Conservation (phyloP, 1,284 basidiomycete genomes). For the Boletus holoroseus region DNA sequence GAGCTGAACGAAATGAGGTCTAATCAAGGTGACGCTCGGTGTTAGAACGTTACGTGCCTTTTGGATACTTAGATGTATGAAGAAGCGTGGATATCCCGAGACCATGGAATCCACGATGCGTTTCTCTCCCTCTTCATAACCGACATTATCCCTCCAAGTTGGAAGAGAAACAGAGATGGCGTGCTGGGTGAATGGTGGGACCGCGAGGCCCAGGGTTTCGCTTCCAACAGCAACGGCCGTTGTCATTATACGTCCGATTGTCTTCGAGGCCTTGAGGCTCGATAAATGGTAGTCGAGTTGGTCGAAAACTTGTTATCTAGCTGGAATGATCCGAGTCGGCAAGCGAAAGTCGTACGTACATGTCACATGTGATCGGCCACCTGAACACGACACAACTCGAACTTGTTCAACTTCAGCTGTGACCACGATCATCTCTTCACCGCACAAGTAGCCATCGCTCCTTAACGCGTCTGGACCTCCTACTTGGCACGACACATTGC, state of each 20-base stretch:
- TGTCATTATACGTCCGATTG: constrained; percentile 14
- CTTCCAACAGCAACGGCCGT: constrained; percentile 7
- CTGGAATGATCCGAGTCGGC: neutral
- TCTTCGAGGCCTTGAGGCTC: neutral
- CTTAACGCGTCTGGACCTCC: neutral
- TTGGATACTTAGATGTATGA: constrained; percentile 84
- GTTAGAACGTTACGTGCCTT: constrained; percentile 55
- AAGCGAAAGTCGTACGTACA: neutral
- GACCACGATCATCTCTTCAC: neutral
- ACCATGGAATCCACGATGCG: constrained; percentile 81
- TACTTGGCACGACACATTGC: neutral
- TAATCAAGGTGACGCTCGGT: neutral
- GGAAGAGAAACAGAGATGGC: constrained; percentile 98
- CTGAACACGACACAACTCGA: neutral
- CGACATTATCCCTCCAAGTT: constrained; percentile 90
- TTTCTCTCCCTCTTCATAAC: constrained; percentile 89
- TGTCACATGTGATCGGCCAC: neutral
- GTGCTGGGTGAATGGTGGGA: constrained; percentile 72
- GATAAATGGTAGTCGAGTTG: neutral
- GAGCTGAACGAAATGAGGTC: constrained; percentile 48
- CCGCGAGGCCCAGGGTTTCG: constrained; percentile 46
- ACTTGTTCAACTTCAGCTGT: neutral
- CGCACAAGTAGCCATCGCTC: neutral
- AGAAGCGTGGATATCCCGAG: constrained; percentile 96
- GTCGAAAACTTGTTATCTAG: neutral